These are phyloP conservation scores for Sclerotinia nivalis DNA, from an alignment of 2,329 filamentous ascomycete species.

Conservation along the genomic window DNA sequence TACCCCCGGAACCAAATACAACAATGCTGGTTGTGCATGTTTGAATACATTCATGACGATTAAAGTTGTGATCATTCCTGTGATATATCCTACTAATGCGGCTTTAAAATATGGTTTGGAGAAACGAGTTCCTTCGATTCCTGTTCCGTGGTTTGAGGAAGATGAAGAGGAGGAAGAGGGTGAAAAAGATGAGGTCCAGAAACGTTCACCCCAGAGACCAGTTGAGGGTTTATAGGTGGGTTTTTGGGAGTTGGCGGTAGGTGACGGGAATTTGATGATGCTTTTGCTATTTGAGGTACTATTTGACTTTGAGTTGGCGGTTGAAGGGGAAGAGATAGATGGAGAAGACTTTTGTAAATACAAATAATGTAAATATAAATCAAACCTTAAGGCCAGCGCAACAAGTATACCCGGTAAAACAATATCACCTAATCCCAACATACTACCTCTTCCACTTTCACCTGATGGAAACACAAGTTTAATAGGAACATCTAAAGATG, in stretches of 20 bases:
- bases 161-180: background rate
- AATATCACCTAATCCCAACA: slow-evolving; percentile 93
- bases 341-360: slow-evolving; percentile 55
- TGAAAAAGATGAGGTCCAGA: slow-evolving; percentile 61
- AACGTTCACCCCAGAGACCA: slow-evolving; percentile 77
- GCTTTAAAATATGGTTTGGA: slow-evolving; percentile 84
- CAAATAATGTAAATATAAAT: slow-evolving; percentile 81
- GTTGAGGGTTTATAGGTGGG: slow-evolving; percentile 58
- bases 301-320: background rate
- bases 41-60: slow-evolving; percentile 74
- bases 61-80: slow-evolving; percentile 77
- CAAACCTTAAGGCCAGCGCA: slow-evolving; percentile 84
- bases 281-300: background rate
- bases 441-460: slow-evolving; percentile 64
- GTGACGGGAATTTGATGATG: slow-evolving; percentile 32
- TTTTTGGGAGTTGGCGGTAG: slow-evolving; percentile 43
- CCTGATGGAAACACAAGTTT: slow-evolving; percentile 72
- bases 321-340: slow-evolving; percentile 10
- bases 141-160: background rate
- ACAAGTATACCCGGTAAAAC: slow-evolving; percentile 91
- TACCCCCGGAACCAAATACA: slow-evolving; percentile 90
- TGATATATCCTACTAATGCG: slow-evolving; percentile 71
- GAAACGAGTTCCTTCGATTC: slow-evolving; percentile 52
- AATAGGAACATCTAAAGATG: slow-evolving; percentile 85
- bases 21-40: slow-evolving; percentile 83